Percentiles rank a stretch among this genome's conserved stretches.
Evolutionary conservation across 1,284 basidiomycete genomes (phyloP).

Genomic region (Ustanciosporium gigantosporum): DNA sequence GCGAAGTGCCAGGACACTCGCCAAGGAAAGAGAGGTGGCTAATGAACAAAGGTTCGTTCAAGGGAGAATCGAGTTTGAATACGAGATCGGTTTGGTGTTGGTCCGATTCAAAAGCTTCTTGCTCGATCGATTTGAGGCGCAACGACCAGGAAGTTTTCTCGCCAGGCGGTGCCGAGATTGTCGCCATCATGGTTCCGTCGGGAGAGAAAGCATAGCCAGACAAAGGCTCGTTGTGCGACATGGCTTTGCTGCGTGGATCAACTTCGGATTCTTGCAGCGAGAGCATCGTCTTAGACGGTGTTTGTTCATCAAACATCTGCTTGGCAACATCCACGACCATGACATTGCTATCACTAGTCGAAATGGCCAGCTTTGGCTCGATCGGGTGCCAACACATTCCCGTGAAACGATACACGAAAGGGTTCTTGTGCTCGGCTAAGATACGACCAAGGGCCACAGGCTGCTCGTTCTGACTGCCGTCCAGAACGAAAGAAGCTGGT

Average conservation of each 20-base stretch:
- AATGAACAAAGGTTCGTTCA: slow-evolving; percentile 16
- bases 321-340: slow-evolving; percentile 11
- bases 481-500: slow-evolving; percentile 6
- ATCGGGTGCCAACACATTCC: slow-evolving; percentile 17
- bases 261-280: slow-evolving; percentile 9
- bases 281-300: slow-evolving; percentile 4
- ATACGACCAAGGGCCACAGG: slow-evolving; percentile 7
- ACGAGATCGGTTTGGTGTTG: too few species aligned
- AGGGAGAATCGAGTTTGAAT: slow-evolving; percentile 13
- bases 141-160: slow-evolving; percentile 12
- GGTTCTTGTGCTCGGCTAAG: slow-evolving; percentile 9
- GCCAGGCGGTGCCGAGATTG: slow-evolving; percentile 9
- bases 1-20: background rate
- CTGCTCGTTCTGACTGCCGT: slow-evolving; percentile 3
- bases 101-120: background rate
- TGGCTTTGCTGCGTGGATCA: slow-evolving; percentile 3
- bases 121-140: slow-evolving; percentile 5
- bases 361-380: slow-evolving; percentile 17
- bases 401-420: slow-evolving; percentile 13
- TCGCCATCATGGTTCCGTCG: slow-evolving; percentile 16
- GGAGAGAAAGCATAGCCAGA: slow-evolving; percentile 18
- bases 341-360: slow-evolving; percentile 19
- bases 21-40: slow-evolving; percentile 19
- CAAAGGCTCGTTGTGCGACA: slow-evolving; percentile 8
- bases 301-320: slow-evolving; percentile 5